These are phyloP conservation scores for Teratosphaeria pseudoeucalypti DNA, from an alignment of 2,329 filamentous ascomycete species.

Conservation along the genomic window DNA sequence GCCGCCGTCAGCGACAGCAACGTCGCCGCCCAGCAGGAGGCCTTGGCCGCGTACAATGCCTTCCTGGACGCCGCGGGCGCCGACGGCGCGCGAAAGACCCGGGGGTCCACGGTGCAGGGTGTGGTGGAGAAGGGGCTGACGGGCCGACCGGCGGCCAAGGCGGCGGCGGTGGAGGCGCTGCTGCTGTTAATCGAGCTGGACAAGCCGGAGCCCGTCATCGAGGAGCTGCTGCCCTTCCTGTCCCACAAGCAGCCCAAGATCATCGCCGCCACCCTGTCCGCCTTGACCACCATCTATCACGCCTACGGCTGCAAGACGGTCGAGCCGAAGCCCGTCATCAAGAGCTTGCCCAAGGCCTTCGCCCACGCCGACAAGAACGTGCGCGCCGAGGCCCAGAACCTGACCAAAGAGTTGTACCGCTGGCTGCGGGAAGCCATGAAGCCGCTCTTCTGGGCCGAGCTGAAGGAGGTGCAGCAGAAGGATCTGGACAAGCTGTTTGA, in stretches of 20 bases:
- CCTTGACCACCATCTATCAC: slow-evolving; percentile 75
- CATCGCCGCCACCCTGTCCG: slow-evolving; percentile 62
- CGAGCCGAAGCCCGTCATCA: slow-evolving; percentile 85
- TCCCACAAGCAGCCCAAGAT: slow-evolving; percentile 88
- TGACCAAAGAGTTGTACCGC: slow-evolving; percentile 89
- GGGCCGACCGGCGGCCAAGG: slow-evolving; percentile 78
- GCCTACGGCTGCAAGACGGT: slow-evolving; percentile 91
- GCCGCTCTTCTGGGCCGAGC: slow-evolving; percentile 88
- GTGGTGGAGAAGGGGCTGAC: slow-evolving; percentile 91
- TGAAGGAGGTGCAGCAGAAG: slow-evolving; percentile 90
- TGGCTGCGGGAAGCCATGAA: slow-evolving; percentile 98
- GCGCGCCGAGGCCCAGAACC: slow-evolving; percentile 79
- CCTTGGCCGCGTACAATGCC: slow-evolving; percentile 73
- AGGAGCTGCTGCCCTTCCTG: slow-evolving; percentile 75
- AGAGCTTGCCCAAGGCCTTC: slow-evolving; percentile 79
- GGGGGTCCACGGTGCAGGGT: slow-evolving; percentile 60
- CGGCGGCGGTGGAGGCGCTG: slow-evolving; percentile 74
- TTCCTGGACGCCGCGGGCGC: slow-evolving; percentile 85
- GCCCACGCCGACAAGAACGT: slow-evolving; percentile 98
- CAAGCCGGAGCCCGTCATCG: slow-evolving; percentile 71
- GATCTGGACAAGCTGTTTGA: slow-evolving; percentile 93
- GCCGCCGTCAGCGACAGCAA: slow-evolving; percentile 87
- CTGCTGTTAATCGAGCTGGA: slow-evolving; percentile 87
- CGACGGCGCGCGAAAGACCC: slow-evolving; percentile 58
- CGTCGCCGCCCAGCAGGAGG: slow-evolving; percentile 92